Percentiles rank a stretch among this genome's conserved stretches.
phyloP scores from a whole-genome alignment of 371 early-diverging fungal genomes.

The Apophysomyces trapeziformis region DNA sequence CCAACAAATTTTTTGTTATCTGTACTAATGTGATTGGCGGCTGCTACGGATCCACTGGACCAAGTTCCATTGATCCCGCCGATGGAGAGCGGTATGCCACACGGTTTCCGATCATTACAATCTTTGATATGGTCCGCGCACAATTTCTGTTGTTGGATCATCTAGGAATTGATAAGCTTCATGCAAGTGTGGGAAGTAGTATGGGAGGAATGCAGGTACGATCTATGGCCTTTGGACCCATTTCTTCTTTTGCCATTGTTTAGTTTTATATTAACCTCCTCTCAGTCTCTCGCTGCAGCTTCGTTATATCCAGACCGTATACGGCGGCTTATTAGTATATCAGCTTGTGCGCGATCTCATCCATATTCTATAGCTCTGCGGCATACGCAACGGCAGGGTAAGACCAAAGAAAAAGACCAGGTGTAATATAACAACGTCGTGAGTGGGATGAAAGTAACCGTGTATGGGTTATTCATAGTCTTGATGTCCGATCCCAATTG shows the following conservation, averaged over 20 bases:
- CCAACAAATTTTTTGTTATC: slow-evolving; percentile 85
- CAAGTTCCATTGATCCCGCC: slow-evolving; percentile 75
- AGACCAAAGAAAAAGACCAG: neutral
- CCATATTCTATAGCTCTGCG: slow-evolving; percentile 95
- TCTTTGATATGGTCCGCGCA: slow-evolving; percentile 95
- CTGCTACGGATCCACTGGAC: slow-evolving; percentile 91
- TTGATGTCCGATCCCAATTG: slow-evolving; percentile 96
- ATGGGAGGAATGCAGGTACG: slow-evolving; percentile 95
- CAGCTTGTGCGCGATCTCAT: slow-evolving; percentile 93
- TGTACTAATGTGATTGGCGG: slow-evolving; percentile 90
- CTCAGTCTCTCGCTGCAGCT: slow-evolving; percentile 83
- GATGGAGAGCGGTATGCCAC: slow-evolving; percentile 84
- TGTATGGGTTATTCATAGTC: slow-evolving; percentile 42
- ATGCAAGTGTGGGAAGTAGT: slow-evolving; percentile 92
- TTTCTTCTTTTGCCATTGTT: neutral
- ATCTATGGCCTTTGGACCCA: neutral
- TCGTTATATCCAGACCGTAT: slow-evolving; percentile 85
- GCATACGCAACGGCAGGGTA: slow-evolving; percentile 87
- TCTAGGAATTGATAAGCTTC: slow-evolving; percentile 79
- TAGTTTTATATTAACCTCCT: neutral
- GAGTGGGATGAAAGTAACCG: neutral
- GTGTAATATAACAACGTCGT: too few species aligned
- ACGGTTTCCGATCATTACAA: slow-evolving; percentile 88
- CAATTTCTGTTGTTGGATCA: slow-evolving; percentile 85
- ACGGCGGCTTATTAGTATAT: slow-evolving; percentile 80